Percentiles rank a stretch among this genome's conserved stretches.
Evolutionary conservation across 2,329 filamentous ascomycete genomes (phyloP).

Genomic region (Nemania serpens): DNA sequence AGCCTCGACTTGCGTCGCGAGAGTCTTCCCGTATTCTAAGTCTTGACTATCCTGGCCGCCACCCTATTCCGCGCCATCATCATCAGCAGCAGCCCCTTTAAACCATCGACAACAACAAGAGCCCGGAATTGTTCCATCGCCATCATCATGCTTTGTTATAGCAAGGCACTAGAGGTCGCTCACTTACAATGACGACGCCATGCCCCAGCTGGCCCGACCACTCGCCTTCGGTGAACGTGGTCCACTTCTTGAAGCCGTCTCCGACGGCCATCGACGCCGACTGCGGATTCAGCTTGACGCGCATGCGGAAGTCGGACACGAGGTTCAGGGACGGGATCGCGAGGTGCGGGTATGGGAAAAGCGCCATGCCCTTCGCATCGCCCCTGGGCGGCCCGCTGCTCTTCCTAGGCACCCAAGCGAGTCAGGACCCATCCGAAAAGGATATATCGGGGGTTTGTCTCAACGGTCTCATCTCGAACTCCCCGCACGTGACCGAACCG

Average conservation of each 20-base stretch:
- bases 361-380: slow-evolving; percentile 18
- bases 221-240: slow-evolving; percentile 36
- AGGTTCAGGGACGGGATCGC: slow-evolving; percentile 35
- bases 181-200: slow-evolving; percentile 36
- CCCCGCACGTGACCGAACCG: background rate
- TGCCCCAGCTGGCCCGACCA: slow-evolving; percentile 39
- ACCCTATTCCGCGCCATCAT: slow-evolving; percentile 22
- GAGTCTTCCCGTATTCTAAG: slow-evolving; percentile 27
- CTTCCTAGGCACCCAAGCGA: slow-evolving; percentile 1
- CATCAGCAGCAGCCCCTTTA: background rate
- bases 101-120: too few species aligned
- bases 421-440: background rate
- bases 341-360: slow-evolving; percentile 33
- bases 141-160: background rate
- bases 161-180: background rate
- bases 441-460: background rate
- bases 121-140: too few species aligned
- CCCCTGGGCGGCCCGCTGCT: slow-evolving; percentile 16
- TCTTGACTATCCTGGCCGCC: slow-evolving; percentile 40
- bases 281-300: slow-evolving; percentile 33
- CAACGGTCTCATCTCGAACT: background rate
- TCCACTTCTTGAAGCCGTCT: slow-evolving; percentile 37
- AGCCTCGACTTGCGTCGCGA: slow-evolving; percentile 36
- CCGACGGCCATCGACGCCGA: slow-evolving; percentile 35
- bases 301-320: slow-evolving; percentile 40